Evolutionary conservation across 176 grass and related monocot species (phyloP).

Genomic region (Raddia guianensis): DNA sequence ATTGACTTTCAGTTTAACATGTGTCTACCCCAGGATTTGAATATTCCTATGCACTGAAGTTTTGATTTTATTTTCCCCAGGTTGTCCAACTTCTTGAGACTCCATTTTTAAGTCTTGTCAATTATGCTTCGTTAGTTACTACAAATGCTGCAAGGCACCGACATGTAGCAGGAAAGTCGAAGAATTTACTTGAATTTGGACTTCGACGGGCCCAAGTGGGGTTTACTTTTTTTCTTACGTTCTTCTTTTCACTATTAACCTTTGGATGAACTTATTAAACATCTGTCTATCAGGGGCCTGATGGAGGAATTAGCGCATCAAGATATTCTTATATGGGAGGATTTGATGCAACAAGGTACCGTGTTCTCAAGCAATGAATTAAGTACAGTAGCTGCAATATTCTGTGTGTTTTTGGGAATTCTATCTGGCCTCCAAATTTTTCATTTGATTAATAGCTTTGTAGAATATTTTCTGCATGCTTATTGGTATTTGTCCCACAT

Average conservation of each 20-base stretch:
- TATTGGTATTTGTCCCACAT: background rate
- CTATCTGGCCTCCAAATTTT: background rate
- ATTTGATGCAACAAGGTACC: conserved; percentile 97
- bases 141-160: conserved; percentile 95
- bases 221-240: conserved; percentile 19
- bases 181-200: conserved; percentile 90
- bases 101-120: conserved; percentile 89
- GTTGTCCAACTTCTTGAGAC: conserved; percentile 94
- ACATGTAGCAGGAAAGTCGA: conserved; percentile 85
- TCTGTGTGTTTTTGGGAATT: background rate
- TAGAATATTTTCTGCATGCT: conserved; percentile 10
- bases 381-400: background rate
- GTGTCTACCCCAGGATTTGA: background rate
- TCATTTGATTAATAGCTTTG: background rate
- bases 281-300: conserved; percentile 68
- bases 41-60: background rate
- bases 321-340: conserved; percentile 94
- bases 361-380: conserved; percentile 9
- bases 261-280: conserved; percentile 25
- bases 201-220: conserved; percentile 87
- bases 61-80: conserved; percentile 37
- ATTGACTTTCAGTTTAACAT: conserved; percentile 4
- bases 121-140: conserved; percentile 94
- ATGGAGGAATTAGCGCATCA: conserved; percentile 98
- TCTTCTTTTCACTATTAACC: background rate